Evolutionary conservation across 495 filamentous ascomycete genomes (phyloP).

Genomic region (Neurospora tetraspora): DNA sequence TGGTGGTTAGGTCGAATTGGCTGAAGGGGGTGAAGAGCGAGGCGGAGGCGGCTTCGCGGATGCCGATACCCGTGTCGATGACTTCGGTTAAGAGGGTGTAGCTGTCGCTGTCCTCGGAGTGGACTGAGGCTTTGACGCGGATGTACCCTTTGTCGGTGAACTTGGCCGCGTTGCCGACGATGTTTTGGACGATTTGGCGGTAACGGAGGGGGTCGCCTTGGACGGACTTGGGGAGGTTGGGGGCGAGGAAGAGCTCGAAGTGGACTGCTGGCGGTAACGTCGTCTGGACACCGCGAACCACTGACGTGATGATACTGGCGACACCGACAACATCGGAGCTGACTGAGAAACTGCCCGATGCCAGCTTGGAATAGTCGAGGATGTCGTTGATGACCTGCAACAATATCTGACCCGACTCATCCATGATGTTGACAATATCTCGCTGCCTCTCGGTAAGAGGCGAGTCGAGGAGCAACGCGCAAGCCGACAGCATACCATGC

Average conservation of each 20-base stretch:
- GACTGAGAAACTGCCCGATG: conserved; percentile 36
- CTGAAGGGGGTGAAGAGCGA: conserved; percentile 74
- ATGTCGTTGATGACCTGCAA: conserved; percentile 44
- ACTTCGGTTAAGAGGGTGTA: conserved; percentile 51
- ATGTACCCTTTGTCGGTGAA: conserved; percentile 39
- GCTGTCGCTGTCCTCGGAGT: conserved; percentile 28
- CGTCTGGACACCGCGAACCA: conserved; percentile 37
- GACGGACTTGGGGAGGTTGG: conserved; percentile 29
- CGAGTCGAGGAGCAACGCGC: conserved; percentile 35
- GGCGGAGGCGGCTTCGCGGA: conserved; percentile 49
- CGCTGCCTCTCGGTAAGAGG: conserved; percentile 27
- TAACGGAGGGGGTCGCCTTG: conserved; percentile 39
- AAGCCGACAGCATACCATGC: conserved; percentile 43
- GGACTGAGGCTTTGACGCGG: conserved; percentile 18
- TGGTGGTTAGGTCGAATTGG: conserved; percentile 65
- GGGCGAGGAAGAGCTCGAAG: conserved; percentile 28
- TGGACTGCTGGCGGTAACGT: conserved; percentile 23
- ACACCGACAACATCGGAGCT: conserved; percentile 33
- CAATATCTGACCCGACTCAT: conserved; percentile 37
- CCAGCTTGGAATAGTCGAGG: conserved; percentile 42
- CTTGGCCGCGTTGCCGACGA: conserved; percentile 38
- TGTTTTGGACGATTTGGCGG: conserved; percentile 39
- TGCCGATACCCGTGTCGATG: conserved; percentile 68
- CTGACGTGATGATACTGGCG: conserved; percentile 39
- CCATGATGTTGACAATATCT: conserved; percentile 37